These are phyloP conservation scores for Erythrophleum fordii DNA, from an alignment of 306 rosid species.

Conservation along the genomic window DNA sequence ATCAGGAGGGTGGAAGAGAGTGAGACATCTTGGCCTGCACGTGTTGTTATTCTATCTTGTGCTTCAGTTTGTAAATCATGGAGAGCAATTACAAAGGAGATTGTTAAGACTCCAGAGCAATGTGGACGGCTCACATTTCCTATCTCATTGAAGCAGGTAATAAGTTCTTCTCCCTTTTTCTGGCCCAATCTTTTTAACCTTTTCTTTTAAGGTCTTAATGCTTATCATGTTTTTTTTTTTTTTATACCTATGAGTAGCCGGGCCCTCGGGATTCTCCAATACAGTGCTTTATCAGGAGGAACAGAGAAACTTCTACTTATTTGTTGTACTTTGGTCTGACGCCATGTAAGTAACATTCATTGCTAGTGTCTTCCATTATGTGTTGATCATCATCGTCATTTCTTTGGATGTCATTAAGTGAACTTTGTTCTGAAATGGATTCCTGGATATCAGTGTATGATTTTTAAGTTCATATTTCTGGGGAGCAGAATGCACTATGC, in stretches of 20 bases:
- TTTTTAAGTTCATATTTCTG: neutral
- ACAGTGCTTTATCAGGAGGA: conserved; percentile 84
- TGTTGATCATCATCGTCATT: neutral
- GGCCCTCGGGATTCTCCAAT: conserved; percentile 81
- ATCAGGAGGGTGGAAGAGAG: conserved; percentile 80
- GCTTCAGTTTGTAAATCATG: conserved; percentile 89
- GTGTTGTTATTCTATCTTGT: conserved; percentile 64
- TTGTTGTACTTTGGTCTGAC: conserved; percentile 66
- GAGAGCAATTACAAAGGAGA: conserved; percentile 72
- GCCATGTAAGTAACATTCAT: conserved; percentile 69
- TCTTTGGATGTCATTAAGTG: neutral
- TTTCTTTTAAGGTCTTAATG: conserved; percentile 3
- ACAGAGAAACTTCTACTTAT: conserved; percentile 74
- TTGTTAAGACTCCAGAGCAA: conserved; percentile 80
- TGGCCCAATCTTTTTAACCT: neutral
- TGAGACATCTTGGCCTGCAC: conserved; percentile 82
- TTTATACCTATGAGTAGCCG: conserved; percentile 56
- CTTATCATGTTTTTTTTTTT: conserved; percentile 21
- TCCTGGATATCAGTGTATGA: conserved; percentile 19
- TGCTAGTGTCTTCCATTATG: neutral
- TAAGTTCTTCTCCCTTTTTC: neutral
- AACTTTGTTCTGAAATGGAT: conserved; percentile 24
- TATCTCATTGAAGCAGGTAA: conserved; percentile 92
- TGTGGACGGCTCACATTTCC: conserved; percentile 90
- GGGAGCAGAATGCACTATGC: neutral